phyloP scores from a whole-genome alignment of 176 grass and related monocot species.

The Triticum timopheevii region DNA sequence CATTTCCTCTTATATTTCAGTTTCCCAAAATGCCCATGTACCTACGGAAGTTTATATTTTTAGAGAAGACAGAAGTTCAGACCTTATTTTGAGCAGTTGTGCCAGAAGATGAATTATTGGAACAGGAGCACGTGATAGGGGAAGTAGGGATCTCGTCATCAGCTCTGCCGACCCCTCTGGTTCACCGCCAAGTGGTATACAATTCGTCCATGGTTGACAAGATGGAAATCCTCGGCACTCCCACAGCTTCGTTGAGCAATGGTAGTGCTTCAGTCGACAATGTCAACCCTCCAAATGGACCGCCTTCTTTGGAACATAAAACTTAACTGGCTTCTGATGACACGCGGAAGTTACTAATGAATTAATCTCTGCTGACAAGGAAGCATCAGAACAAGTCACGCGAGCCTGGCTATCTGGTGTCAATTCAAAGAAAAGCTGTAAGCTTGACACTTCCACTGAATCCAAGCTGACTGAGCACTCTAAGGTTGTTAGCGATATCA shows the following conservation, averaged over 20 bases:
- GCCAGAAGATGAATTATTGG: no score
- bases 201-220: constrained; percentile 12
- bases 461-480: constrained; percentile 17
- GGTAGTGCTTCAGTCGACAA: constrained; percentile 28
- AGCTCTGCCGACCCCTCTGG: no score
- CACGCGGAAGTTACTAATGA: constrained; percentile 36
- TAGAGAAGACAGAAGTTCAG: no score
- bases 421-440: constrained; percentile 32
- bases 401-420: constrained; percentile 23
- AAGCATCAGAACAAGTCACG: constrained; percentile 28
- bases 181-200: no score
- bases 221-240: constrained; percentile 27
- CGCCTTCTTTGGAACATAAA: constrained; percentile 57
- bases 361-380: constrained; percentile 34
- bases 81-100: no score
- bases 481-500: constrained; percentile 27
- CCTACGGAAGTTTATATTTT: no score
- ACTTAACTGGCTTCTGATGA: constrained; percentile 35
- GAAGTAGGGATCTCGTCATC: no score
- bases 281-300: constrained; percentile 38
- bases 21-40: no score
- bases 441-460: constrained; percentile 21
- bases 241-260: constrained; percentile 32
- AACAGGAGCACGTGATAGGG: no score
- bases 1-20: no score